A percentile compares a stretch with the other conserved stretches of the same genome.
These are phyloP conservation scores for Hordeum pubiflorum DNA, from an alignment of 202 grass and related monocot genomes.

Conservation along the genomic window DNA sequence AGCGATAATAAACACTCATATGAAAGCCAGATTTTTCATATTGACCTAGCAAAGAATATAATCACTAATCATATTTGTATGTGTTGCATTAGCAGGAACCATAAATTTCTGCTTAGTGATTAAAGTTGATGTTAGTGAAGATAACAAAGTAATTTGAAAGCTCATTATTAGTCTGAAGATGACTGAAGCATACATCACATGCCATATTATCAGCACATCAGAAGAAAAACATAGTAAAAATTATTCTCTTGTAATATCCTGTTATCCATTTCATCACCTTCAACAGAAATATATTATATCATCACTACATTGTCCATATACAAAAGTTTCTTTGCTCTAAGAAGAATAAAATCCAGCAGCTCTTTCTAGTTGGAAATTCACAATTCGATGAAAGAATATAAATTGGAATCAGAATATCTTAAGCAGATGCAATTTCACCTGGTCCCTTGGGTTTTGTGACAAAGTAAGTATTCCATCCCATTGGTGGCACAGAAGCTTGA, in stretches of 20 bases:
- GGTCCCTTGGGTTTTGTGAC: slow-evolving; percentile 42
- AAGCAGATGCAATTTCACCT: slow-evolving; percentile 36
- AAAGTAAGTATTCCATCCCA: slow-evolving; percentile 86
- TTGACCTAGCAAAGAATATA: not conserved
- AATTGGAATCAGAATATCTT: not conserved
- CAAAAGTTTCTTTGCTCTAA: not conserved
- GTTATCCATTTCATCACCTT: not conserved
- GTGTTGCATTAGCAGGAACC: not conserved
- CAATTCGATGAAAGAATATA: not conserved
- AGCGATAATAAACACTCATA: not conserved
- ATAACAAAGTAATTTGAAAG: not conserved
- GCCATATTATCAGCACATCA: not conserved
- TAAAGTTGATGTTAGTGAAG: slow-evolving; percentile 1
- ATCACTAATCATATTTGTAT: not conserved
- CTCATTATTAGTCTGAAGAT: not conserved
- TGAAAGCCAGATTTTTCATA: not conserved
- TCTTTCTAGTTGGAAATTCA: not conserved
- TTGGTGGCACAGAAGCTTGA: slow-evolving; percentile 65
- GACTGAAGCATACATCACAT: not conserved
- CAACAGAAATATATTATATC: not conserved
- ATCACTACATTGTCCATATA: not conserved
- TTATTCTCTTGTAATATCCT: not conserved
- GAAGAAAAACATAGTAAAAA: not conserved
- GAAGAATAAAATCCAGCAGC: not conserved
- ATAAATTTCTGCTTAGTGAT: not conserved